Percentiles rank a stretch among this genome's conserved stretches.
Conservation (phyloP, 495 filamentous ascomycete species). For the Cercophora sp. region DNA sequence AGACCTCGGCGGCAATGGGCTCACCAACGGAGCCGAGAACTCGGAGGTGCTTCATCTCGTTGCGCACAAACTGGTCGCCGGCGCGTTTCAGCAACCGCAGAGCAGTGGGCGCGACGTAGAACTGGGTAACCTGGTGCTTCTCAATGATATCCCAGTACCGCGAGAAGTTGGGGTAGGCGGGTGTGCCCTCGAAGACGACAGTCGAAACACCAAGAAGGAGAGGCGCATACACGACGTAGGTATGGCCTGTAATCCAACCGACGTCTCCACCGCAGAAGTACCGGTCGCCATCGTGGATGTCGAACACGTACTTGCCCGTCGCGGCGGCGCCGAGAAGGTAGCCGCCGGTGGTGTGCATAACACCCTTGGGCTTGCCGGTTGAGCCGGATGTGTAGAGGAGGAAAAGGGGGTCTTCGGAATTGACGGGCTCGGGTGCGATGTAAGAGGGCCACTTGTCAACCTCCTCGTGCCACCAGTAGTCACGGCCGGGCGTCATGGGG, state of each 20-base stretch:
- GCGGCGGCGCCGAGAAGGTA: constrained; percentile 89
- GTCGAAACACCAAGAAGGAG: constrained; percentile 88
- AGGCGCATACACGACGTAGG: constrained; percentile 96
- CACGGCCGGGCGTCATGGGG: constrained; percentile 82
- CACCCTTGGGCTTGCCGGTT: constrained; percentile 97
- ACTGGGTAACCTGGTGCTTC: constrained; percentile 91
- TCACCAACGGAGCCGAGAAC: constrained; percentile 96
- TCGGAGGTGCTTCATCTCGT: constrained; percentile 82
- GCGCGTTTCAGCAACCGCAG: constrained; percentile 91
- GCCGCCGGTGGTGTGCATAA: constrained; percentile 95
- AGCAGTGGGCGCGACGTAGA: constrained; percentile 97
- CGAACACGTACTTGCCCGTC: constrained; percentile 98
- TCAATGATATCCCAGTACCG: constrained; percentile 98
- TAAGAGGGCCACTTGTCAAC: constrained; percentile 91
- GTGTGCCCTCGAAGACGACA: constrained; percentile 98
- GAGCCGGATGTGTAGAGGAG: constrained; percentile 97
- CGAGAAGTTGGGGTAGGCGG: constrained; percentile 95
- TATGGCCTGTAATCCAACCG: constrained; percentile 99
- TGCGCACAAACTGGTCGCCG: constrained; percentile 84
- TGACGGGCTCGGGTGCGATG: constrained; percentile 80
- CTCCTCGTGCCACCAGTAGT: constrained; percentile 98
- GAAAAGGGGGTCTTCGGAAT: constrained; percentile 94
- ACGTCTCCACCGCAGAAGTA: constrained; percentile 99
- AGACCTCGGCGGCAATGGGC: constrained; percentile 96
- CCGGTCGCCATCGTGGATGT: constrained; percentile 87